These are phyloP conservation scores for Aspergillus terreus DNA, from an alignment of 2,329 filamentous ascomycete genomes.

Conservation along the genomic window DNA sequence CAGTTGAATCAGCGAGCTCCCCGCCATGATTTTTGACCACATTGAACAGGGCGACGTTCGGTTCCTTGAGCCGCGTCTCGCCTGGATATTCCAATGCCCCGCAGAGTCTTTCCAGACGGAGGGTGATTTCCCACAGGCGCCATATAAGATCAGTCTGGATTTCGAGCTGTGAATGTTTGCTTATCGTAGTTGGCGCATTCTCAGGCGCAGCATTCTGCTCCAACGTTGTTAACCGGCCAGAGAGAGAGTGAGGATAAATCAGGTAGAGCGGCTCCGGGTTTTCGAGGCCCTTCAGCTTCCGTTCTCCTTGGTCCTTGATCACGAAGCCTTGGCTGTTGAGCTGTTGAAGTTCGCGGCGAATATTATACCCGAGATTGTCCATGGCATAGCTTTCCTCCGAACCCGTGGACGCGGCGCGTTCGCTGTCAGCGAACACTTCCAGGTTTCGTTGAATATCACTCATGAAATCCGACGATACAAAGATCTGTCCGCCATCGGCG, in stretches of 20 bases:
- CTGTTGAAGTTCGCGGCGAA: constrained; percentile 81
- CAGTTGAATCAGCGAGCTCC: constrained; percentile 81
- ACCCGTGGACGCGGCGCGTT: constrained; percentile 63
- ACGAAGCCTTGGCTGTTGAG: constrained; percentile 91
- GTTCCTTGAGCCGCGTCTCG: constrained; percentile 63
- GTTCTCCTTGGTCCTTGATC: constrained; percentile 92
- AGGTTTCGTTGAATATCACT: constrained; percentile 89
- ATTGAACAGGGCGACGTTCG: constrained; percentile 80
- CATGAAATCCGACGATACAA: constrained; percentile 95
- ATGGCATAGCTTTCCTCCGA: constrained; percentile 74
- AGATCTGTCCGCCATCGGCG: constrained; percentile 94
- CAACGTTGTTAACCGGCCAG: constrained; percentile 58
- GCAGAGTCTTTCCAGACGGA: constrained; percentile 91
- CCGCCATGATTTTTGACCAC: constrained; percentile 67
- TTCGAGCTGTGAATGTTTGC: constrained; percentile 62
- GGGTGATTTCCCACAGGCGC: constrained; percentile 82
- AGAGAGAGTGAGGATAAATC: constrained; percentile 85
- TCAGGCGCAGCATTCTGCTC: constrained; percentile 49
- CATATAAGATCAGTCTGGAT: constrained; percentile 84
- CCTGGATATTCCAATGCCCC: constrained; percentile 73
- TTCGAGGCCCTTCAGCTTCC: constrained; percentile 92
- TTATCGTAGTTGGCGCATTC: constrained; percentile 52
- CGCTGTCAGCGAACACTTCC: constrained; percentile 83
- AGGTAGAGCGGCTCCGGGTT: constrained; percentile 95
- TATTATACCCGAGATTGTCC: constrained; percentile 69